phyloP scores from a whole-genome alignment of 495 filamentous ascomycete species.

The Neurospora cerealis region DNA sequence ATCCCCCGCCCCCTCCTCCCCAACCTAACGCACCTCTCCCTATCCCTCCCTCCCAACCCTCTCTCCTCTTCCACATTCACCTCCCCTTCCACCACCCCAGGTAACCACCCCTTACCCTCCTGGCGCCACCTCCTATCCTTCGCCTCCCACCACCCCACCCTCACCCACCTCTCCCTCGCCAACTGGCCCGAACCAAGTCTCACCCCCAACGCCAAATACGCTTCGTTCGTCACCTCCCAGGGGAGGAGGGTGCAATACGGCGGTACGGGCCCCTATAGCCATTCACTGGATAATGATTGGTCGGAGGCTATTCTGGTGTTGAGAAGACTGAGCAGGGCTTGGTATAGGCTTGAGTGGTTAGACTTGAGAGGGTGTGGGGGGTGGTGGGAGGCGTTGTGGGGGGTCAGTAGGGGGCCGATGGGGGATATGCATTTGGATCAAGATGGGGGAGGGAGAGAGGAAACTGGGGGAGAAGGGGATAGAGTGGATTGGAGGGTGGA shows the following conservation, averaged over 20 bases:
- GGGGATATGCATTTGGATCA: not conserved
- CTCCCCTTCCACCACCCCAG: not conserved
- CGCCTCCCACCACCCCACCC: constrained; percentile 46
- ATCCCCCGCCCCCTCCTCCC: constrained; percentile 30
- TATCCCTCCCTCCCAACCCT: constrained; percentile 32
- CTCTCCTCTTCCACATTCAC: not conserved
- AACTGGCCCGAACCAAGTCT: constrained; percentile 70
- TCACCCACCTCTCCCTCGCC: constrained; percentile 71
- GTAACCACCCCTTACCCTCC: constrained; percentile 28
- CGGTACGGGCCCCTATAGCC: constrained; percentile 56
- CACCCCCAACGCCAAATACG: constrained; percentile 50
- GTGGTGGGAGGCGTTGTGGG: constrained; percentile 55
- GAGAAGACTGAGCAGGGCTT: constrained; percentile 52
- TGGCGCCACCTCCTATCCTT: constrained; percentile 61
- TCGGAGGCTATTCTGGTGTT: constrained; percentile 59
- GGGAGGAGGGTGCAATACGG: constrained; percentile 42
- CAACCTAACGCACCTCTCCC: constrained; percentile 46
- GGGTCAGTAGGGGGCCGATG: not conserved
- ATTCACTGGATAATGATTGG: constrained; percentile 55
- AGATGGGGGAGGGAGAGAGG: not conserved
- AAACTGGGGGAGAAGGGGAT: constrained; percentile 18
- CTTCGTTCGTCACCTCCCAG: constrained; percentile 33
- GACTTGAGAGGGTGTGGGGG: constrained; percentile 68
- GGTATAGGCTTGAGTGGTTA: constrained; percentile 67
- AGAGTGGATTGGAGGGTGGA: constrained; percentile 33